These are phyloP conservation scores for Diaporthe sp. DNA, from an alignment of 2,329 filamentous ascomycete genomes.

Conservation along the genomic window DNA sequence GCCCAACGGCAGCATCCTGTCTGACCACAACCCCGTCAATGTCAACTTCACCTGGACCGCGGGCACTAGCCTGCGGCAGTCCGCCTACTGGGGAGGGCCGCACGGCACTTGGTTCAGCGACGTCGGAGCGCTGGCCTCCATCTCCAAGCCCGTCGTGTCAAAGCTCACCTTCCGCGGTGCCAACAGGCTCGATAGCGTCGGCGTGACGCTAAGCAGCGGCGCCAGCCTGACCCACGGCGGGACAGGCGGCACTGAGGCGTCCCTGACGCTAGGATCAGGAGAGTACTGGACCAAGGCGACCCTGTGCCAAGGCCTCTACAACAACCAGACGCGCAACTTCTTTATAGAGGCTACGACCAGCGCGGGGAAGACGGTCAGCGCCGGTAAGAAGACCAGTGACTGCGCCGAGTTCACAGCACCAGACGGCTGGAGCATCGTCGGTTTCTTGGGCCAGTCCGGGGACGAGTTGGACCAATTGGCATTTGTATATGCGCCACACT, in stretches of 20 bases:
- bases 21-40: slow-evolving; percentile 75
- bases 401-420: slow-evolving; percentile 63
- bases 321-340: slow-evolving; percentile 64
- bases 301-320: slow-evolving; percentile 64
- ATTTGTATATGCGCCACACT: slow-evolving; percentile 61
- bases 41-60: slow-evolving; percentile 65
- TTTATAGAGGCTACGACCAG: slow-evolving; percentile 68
- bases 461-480: slow-evolving; percentile 69
- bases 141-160: slow-evolving; percentile 51
- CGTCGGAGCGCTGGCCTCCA: slow-evolving; percentile 54
- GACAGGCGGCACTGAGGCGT: slow-evolving; percentile 58
- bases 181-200: slow-evolving; percentile 64
- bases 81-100: slow-evolving; percentile 61
- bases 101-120: slow-evolving; percentile 70
- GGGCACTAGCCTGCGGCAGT: slow-evolving; percentile 56
- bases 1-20: slow-evolving; percentile 67
- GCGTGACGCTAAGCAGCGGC: slow-evolving; percentile 62
- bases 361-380: slow-evolving; percentile 58
- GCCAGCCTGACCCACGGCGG: slow-evolving; percentile 66
- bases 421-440: slow-evolving; percentile 65
- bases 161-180: slow-evolving; percentile 61
- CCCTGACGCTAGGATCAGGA: slow-evolving; percentile 58
- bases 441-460: slow-evolving; percentile 64
- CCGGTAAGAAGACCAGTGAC: slow-evolving; percentile 61
- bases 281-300: slow-evolving; percentile 64